A percentile compares a stretch with the other conserved stretches of the same genome.
Conservation (phyloP, 306 rosid genomes). For the Dryas drummondii region DNA sequence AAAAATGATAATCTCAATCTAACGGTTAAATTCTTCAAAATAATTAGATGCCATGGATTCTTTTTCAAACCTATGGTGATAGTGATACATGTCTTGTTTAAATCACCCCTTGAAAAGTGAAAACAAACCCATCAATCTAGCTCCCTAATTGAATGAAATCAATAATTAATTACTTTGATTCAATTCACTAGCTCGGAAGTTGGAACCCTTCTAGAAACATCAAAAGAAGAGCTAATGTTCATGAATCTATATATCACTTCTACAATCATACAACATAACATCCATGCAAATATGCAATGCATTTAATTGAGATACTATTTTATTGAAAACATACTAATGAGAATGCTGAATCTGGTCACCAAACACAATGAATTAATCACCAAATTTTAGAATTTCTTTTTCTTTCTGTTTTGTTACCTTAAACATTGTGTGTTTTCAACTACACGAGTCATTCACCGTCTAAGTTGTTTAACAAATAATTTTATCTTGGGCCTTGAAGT, state of each 20-base stretch:
- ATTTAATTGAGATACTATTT: too few species aligned
- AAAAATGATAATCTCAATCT: not conserved
- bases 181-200: not conserved
- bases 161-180: not conserved
- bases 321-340: not conserved
- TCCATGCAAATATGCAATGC: too few species aligned
- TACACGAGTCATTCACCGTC: not conserved
- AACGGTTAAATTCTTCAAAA: not conserved
- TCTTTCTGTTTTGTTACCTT: not conserved
- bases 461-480: too few species aligned
- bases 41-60: not conserved
- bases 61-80: not conserved
- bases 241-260: too few species aligned
- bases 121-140: not conserved
- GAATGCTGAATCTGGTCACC: not conserved
- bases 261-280: too few species aligned
- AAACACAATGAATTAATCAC: not conserved
- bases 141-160: not conserved
- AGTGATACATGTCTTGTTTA: not conserved
- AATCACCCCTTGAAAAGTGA: not conserved
- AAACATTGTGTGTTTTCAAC: not conserved
- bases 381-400: not conserved
- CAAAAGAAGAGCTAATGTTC: not conserved
- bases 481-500: too few species aligned
- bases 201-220: not conserved